phyloP scores from a whole-genome alignment of 2,329 filamentous ascomycete genomes.

The Cladophialophora chaetospira region DNA sequence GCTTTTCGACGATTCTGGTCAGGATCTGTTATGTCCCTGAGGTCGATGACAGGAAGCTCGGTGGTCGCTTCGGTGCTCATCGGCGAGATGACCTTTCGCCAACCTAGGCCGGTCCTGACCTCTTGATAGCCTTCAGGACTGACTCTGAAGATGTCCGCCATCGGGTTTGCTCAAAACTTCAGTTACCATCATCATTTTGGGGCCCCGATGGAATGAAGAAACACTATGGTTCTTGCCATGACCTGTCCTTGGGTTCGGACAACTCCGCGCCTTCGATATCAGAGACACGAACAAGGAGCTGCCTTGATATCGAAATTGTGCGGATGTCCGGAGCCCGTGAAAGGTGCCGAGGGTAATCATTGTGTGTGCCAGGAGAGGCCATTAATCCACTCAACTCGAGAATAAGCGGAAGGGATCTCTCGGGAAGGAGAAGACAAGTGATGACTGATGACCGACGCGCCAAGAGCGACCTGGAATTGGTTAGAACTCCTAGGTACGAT shows the following conservation, averaged over 20 bases:
- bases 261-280: neutral
- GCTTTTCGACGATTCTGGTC: slow-evolving; percentile 40
- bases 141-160: slow-evolving; percentile 18
- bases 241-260: neutral
- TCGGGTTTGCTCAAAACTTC: too few species aligned
- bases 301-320: neutral
- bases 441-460: too few species aligned
- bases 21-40: slow-evolving; percentile 43
- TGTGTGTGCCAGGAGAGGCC: too few species aligned
- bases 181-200: too few species aligned
- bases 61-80: slow-evolving; percentile 27
- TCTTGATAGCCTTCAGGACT: slow-evolving; percentile 17
- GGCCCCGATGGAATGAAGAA: too few species aligned
- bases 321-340: neutral
- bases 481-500: too few species aligned
- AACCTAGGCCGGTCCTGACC: slow-evolving; percentile 23
- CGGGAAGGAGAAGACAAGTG: too few species aligned
- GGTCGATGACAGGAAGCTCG: slow-evolving; percentile 59
- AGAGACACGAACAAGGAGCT: neutral
- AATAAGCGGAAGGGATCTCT: too few species aligned
- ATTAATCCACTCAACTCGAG: too few species aligned
- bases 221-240: neutral
- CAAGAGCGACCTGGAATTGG: too few species aligned
- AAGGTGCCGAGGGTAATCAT: neutral
- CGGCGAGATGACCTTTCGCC: slow-evolving; percentile 17